Evolutionary conservation across 164 flowering plant genomes (phyloP), one percentile per base, ranked within the genome.

Genomic region (Malania oleifera): DNA sequence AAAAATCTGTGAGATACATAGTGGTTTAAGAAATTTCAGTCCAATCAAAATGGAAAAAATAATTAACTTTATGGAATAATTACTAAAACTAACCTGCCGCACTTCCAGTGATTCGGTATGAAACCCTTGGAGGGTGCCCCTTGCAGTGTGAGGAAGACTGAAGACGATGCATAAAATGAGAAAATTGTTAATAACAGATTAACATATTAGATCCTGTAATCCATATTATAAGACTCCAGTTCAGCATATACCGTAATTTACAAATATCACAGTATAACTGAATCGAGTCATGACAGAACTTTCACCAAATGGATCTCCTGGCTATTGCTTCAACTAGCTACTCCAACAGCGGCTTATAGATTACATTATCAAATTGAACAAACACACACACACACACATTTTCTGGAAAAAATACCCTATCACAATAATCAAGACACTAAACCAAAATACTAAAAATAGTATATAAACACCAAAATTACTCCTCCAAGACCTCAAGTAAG

Each of bases 81-180:
- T 29, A 39, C 17, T 20, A 7, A 40, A 51, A 73, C 77, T 51
- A 57, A 83, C 89, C 95, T 63, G 86, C 95, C 62, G 86, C 75
- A 77, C 75, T 75, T 18, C 84, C 83, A 61, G 58, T 43, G 43
- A 79, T 55, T 47, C 51, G 57, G 57, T 29, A 45, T 15, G 82
- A 72, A 61, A 70, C 48, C 50, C 71, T 67, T n/a, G 65, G 37
- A 5, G 59, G 54, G 48, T 37, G 52, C 52, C 71, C 74, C 34
- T 54, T 67, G 39, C 53, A 35, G 70, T 80, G 57, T 26, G 68
- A 59, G 40, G 71, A 61, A 29, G 56, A 67, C 90, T 84, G 86
- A 50, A 60, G n/a, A 0, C 18, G 13, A 40, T 20, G 35, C 9
- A 73, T 38, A 47, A 57, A 57, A 60, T 20, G 26, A 1, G n/a